A percentile compares a stretch with the other conserved stretches of the same genome.
These are phyloP conservation scores for Saccharomyces uvarum DNA, from an alignment of 1,139 yeast genomes.

Conservation along the genomic window DNA sequence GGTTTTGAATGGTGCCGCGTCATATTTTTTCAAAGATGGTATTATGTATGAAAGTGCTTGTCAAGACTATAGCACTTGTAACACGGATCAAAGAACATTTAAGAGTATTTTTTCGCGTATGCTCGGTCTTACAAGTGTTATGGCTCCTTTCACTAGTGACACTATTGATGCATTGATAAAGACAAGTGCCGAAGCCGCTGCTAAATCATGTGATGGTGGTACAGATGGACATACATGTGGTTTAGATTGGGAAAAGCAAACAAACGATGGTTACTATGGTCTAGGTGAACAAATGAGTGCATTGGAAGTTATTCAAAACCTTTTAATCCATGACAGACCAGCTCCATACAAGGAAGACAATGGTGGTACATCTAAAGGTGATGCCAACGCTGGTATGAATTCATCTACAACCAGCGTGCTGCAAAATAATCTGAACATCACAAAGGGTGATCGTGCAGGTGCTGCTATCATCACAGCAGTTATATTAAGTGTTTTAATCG, in stretches of 20 bases:
- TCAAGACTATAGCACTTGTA: conserved; percentile 40
- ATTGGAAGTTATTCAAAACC: conserved; percentile 52
- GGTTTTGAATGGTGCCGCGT: conserved; percentile 38
- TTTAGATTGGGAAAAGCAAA: conserved; percentile 45
- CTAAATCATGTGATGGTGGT: conserved; percentile 67
- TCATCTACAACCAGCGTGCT: conserved; percentile 31
- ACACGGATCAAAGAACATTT: conserved; percentile 58
- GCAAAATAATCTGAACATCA: conserved; percentile 41
- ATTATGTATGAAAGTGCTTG: conserved; percentile 56
- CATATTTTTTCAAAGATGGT: conserved; percentile 37
- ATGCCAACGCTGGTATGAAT: conserved; percentile 39
- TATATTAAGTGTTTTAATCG: conserved; percentile 52
- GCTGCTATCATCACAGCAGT: conserved; percentile 78
- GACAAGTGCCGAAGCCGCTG: conserved; percentile 57
- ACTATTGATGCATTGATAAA: conserved; percentile 37
- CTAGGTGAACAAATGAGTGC: conserved; percentile 77
- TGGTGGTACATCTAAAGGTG: conserved; percentile 45
- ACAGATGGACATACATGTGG: conserved; percentile 74
- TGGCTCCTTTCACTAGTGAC: conserved; percentile 43
- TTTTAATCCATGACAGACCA: conserved; percentile 35
- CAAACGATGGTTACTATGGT: conserved; percentile 63
- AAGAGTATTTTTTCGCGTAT: conserved; percentile 52
- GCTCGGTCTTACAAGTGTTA: conserved; percentile 42
- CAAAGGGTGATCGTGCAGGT: conserved; percentile 67
- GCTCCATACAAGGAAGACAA: conserved; percentile 38